phyloP scores from a whole-genome alignment of 1,139 yeast species.

The Nematodospora anomalae region DNA sequence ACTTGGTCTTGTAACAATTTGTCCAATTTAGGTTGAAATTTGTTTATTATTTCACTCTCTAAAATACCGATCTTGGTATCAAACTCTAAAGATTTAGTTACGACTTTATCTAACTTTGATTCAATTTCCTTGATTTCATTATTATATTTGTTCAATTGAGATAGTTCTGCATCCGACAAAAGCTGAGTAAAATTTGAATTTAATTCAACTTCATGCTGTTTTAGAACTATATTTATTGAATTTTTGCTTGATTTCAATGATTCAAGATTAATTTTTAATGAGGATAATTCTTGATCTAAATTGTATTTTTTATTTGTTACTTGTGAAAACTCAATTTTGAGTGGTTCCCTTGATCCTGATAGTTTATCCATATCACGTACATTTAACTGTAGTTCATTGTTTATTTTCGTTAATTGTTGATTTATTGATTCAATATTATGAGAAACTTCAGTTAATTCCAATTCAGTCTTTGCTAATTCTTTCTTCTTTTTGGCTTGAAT shows the following conservation, averaged over 20 bases:
- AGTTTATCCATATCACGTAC: slow-evolving; percentile 38
- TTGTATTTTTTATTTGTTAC: slow-evolving; percentile 41
- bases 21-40: slow-evolving; percentile 29
- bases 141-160: slow-evolving; percentile 40
- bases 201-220: slow-evolving; percentile 52
- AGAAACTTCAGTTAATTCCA: slow-evolving; percentile 22
- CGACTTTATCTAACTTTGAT: slow-evolving; percentile 39
- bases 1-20: slow-evolving; percentile 10
- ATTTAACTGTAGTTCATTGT: slow-evolving; percentile 48
- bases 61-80: slow-evolving; percentile 53
- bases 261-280: slow-evolving; percentile 22
- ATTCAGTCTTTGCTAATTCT: slow-evolving; percentile 42
- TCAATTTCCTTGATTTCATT: slow-evolving; percentile 42
- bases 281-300: slow-evolving; percentile 41
- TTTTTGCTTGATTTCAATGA: slow-evolving; percentile 25
- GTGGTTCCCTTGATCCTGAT: slow-evolving; percentile 43
- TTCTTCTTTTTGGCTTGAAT: slow-evolving; percentile 51
- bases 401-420: slow-evolving; percentile 28
- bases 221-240: slow-evolving; percentile 29
- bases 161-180: slow-evolving; percentile 41
- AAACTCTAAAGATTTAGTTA: slow-evolving; percentile 44
- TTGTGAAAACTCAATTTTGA: slow-evolving; percentile 42
- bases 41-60: slow-evolving; percentile 61
- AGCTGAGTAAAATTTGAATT: slow-evolving; percentile 53
- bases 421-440: slow-evolving; percentile 26